A percentile compares a stretch with the other conserved stretches of the same genome.
Conservation (phyloP, 257 asterid genomes). For the Ligustrum vulgare region DNA sequence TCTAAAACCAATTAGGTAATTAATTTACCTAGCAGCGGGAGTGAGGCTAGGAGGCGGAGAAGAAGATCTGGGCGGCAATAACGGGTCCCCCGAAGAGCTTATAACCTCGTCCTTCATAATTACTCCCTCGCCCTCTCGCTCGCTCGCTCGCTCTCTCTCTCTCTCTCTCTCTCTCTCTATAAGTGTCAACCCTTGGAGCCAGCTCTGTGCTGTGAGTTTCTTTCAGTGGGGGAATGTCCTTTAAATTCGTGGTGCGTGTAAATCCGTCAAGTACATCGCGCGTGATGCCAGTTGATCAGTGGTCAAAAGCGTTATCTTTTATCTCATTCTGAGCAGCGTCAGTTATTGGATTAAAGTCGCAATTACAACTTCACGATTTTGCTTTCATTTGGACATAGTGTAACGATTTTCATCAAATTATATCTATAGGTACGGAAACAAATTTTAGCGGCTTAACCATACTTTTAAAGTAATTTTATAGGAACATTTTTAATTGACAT, state of each 20-base stretch:
- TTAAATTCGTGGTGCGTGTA: no score
- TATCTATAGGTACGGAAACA: no score
- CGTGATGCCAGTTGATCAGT: slow-evolving; percentile 11
- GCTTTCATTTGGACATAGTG: no score
- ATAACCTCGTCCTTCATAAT: slow-evolving; percentile 90
- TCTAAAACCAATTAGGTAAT: slow-evolving; percentile 10
- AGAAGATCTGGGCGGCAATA: slow-evolving; percentile 65
- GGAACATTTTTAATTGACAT: no score
- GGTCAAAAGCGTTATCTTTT: not conserved
- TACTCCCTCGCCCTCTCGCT: slow-evolving; percentile 1
- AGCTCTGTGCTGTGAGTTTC: not conserved
- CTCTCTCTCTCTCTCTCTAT: not conserved
- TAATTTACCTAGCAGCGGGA: slow-evolving; percentile 87
- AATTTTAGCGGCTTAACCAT: no score
- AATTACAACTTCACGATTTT: no score
- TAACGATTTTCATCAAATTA: no score
- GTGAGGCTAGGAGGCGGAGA: slow-evolving; percentile 84
- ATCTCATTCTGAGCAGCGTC: no score
- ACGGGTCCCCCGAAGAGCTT: slow-evolving; percentile 87
- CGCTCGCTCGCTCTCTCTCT: not conserved
- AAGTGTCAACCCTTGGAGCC: not conserved
- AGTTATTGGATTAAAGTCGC: not conserved
- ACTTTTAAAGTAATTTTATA: no score
- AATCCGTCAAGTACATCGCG: not conserved
- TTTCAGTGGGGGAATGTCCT: not conserved